Percentiles rank a stretch among this genome's conserved stretches.
Evolutionary conservation across 106 monocot species (phyloP).

Genomic region (Apostasia ramifera): DNA sequence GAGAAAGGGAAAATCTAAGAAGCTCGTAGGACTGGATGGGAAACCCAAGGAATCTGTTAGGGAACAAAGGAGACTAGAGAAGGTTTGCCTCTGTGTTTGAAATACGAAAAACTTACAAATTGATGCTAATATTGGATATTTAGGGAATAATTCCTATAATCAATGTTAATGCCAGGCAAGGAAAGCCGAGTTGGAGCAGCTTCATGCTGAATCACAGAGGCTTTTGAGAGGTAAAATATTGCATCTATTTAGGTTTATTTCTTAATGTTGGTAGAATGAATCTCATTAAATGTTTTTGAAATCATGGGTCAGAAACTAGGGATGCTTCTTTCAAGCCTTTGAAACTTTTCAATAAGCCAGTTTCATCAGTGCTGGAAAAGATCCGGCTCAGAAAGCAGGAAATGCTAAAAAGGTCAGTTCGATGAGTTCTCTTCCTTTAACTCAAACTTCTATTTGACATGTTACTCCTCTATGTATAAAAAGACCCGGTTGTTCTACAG

Average conservation of each 20-base stretch:
- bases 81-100: conserved; percentile 28
- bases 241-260: not conserved
- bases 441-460: not conserved
- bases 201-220: conserved; percentile 83
- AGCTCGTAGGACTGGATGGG: conserved; percentile 5
- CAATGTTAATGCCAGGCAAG: conserved; percentile 52
- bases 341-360: conserved; percentile 60
- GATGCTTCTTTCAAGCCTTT: conserved; percentile 75
- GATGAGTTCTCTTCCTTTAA: not conserved
- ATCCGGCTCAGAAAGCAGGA: conserved; percentile 68
- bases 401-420: conserved; percentile 46
- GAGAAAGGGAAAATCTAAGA: conserved; percentile 16
- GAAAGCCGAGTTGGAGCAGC: conserved; percentile 41
- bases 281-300: not conserved
- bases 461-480: too few relatives aligned
- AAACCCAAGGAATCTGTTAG: conserved; percentile 30
- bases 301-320: conserved; percentile 49
- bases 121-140: conserved; percentile 2
- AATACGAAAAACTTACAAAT: not conserved
- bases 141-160: not conserved
- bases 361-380: conserved; percentile 85
- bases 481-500: conserved; percentile 7
- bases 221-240: conserved; percentile 58
- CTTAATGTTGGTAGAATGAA: not conserved
- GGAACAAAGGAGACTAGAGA: conserved; percentile 44